Evolutionary conservation across 129 eudicot genomes (phyloP).

Genomic region (Smallanthus sonchifolius): DNA sequence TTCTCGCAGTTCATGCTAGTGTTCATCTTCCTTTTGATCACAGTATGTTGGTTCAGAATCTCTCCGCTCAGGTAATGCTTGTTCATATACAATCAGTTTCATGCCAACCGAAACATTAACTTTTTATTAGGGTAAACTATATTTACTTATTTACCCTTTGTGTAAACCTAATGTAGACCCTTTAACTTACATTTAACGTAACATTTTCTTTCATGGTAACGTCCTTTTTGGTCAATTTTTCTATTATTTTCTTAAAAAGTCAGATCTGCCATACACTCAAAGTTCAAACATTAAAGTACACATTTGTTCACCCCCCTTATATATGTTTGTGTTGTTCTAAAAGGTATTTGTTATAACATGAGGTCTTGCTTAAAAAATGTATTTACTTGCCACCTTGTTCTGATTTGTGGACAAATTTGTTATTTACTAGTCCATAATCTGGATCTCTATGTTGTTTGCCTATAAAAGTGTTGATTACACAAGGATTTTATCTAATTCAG

Average conservation of each 20-base stretch:
- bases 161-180: neutral
- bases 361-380: neutral
- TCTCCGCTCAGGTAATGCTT: conserved; percentile 63
- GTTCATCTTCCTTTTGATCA: conserved; percentile 84
- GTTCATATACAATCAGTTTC: neutral
- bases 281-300: neutral
- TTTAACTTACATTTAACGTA: neutral
- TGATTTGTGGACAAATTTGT: neutral
- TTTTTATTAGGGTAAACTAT: neutral
- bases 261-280: neutral
- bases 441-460: neutral
- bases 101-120: neutral
- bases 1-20: conserved; percentile 82
- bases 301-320: neutral
- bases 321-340: neutral
- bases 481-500: neutral
- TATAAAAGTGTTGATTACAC: neutral
- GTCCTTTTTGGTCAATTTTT: neutral
- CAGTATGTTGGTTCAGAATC: conserved; percentile 77
- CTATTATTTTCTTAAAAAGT: neutral
- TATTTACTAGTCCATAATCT: neutral
- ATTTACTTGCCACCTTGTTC: neutral
- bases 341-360: neutral
- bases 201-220: neutral
- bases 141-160: neutral